Base-by-base conservation (phyloP, 1,284 basidiomycete species). In the Pulveroboletus sp. region DNA sequence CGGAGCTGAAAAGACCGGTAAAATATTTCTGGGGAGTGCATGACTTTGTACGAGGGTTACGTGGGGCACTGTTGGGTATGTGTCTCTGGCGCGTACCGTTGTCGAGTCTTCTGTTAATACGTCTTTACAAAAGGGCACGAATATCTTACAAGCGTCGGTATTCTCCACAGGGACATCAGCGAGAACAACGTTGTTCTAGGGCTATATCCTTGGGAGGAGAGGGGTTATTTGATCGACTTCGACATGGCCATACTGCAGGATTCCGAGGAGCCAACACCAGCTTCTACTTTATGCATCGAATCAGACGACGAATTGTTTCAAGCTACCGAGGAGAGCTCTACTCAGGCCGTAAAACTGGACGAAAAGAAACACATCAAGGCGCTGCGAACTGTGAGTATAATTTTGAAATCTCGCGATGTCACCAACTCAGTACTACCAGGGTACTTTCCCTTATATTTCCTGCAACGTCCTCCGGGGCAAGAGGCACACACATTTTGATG, bases 101-200 rank as follows among this genome's bases (percentile, higher is more conserved):
- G 15, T 29, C 4, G 45, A 17, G 22, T 3, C 10, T 5, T 22
- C 9, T 33, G 18, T 11, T 52, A 28, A 55, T 8, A 18, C 9
- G 1, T n/a, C 14, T 0, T 2, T 2, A 31, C 29, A 24, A 3
- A 46, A 66, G 64, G 64, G 0, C 66, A 66, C 18, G 24, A 56
- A 20, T 66, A 28, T 38, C 50, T 68, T 0, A 61, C 49, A 6
- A 43, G 1, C 0, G 54, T 62, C 0, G 59, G 55, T 0, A 52
- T 67, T 26, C 10, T 68, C 5, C 59, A 65, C 17, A 52, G 64
- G 0, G 62, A 66, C 2, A 39, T 65, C n/a, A 66, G 59, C 26
- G 56, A 68, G 43, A 62, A 68, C 50, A 68, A 67, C 8, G 56
- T 68, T 2, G 58, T 59, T 6, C 64, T 65, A 0, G 54, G 47